These are phyloP conservation scores for Mycena kentingensis DNA, from an alignment of 768 basidiomycete species.

Conservation along the genomic window DNA sequence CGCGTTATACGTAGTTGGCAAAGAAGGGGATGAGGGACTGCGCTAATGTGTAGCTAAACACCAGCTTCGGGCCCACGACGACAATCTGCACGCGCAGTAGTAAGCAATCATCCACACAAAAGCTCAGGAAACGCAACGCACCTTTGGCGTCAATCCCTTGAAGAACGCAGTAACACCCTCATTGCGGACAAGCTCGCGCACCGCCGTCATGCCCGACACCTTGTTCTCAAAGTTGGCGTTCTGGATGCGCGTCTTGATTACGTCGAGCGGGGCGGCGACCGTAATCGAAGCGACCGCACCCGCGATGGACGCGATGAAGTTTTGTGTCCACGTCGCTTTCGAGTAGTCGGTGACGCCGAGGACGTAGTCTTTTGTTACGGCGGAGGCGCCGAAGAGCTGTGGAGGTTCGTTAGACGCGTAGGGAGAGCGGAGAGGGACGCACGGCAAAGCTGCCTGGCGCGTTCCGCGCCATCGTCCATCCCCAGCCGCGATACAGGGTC, in stretches of 20 bases:
- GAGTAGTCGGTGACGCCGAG: constrained; percentile 90
- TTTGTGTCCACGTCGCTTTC: constrained; percentile 95
- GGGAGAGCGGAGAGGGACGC: constrained; percentile 31
- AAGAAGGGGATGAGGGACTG: constrained; percentile 94
- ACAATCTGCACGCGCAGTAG: constrained; percentile 62
- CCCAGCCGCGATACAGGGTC: constrained; percentile 94
- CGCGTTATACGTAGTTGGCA: constrained; percentile 80
- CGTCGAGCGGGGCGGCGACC: constrained; percentile 93
- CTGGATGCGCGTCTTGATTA: constrained; percentile 96
- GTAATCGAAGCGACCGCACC: constrained; percentile 96
- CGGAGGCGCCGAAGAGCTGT: constrained; percentile 96
- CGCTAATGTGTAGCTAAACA: constrained; percentile 97
- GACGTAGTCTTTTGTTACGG: constrained; percentile 89
- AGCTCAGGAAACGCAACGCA: constrained; percentile 34
- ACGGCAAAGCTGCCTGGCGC: constrained; percentile 96
- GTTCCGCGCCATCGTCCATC: constrained; percentile 98
- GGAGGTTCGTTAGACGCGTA: neutral
- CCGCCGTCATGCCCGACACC: constrained; percentile 75
- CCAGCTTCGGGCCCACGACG: constrained; percentile 95
- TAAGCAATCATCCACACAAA: constrained; percentile 39
- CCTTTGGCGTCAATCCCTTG: constrained; percentile 97
- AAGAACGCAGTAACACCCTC: constrained; percentile 88
- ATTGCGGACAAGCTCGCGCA: constrained; percentile 59
- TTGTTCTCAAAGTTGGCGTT: constrained; percentile 95
- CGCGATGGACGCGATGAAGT: constrained; percentile 92